Evolutionary conservation across 192 early-diverging fungal species (phyloP).

Genomic region (Pilaira anomala): DNA sequence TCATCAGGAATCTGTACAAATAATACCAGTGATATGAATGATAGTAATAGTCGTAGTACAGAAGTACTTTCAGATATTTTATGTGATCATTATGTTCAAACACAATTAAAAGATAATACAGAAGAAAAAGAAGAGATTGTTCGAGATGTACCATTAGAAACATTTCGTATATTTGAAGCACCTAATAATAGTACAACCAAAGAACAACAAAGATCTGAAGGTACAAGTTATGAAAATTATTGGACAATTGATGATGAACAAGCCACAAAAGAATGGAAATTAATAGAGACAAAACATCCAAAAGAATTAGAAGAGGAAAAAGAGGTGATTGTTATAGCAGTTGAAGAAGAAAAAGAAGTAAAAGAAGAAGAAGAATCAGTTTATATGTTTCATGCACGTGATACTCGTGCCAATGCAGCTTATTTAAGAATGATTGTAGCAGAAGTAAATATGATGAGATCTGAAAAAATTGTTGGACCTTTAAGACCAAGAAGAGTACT

Average conservation of each 20-base stretch:
- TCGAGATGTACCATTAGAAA: constrained; percentile 20
- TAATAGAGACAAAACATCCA: no score
- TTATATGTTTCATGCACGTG: constrained; percentile 11
- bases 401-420: constrained; percentile 43
- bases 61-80: constrained; percentile 19
- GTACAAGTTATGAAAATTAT: constrained; percentile 19
- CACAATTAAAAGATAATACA: not conserved
- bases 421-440: constrained; percentile 54
- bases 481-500: constrained; percentile 44
- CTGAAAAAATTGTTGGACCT: constrained; percentile 48
- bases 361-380: not conserved
- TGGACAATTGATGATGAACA: not conserved
- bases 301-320: no score
- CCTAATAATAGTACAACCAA: not conserved
- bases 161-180: constrained; percentile 25
- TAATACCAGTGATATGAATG: not conserved
- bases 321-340: not conserved
- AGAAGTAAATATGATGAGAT: constrained; percentile 53
- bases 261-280: no score
- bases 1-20: not conserved
- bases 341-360: not conserved
- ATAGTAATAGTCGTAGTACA: not conserved
- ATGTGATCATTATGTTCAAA: constrained; percentile 26
- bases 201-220: not conserved
- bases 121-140: no score